Conservation (phyloP, 371 early-diverging fungal genomes). For the Mortierella sp. region DNA sequence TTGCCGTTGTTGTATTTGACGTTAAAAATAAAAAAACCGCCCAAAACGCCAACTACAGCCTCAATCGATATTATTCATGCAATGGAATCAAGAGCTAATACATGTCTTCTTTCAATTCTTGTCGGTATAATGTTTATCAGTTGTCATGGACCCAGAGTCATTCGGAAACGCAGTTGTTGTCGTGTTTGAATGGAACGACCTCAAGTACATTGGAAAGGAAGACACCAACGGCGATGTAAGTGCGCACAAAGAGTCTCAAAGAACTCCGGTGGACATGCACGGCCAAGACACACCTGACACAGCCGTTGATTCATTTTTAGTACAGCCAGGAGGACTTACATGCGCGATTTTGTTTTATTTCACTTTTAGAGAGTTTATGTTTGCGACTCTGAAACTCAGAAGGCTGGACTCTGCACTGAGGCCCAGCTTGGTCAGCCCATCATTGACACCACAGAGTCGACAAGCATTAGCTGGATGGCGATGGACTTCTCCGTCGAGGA, state of each 20-base stretch:
- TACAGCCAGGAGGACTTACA: not conserved
- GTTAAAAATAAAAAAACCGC: not conserved
- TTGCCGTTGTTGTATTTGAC: not conserved
- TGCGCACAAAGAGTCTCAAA: not conserved
- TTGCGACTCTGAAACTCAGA: conserved; percentile 63
- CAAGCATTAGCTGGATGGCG: conserved; percentile 59
- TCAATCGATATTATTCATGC: not conserved
- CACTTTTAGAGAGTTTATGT: conserved; percentile 61
- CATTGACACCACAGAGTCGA: conserved; percentile 45
- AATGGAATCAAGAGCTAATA: not conserved
- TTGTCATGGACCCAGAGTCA: conserved; percentile 62
- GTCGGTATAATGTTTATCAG: conserved; percentile 42
- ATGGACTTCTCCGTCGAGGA: conserved; percentile 35
- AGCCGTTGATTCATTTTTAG: not conserved
- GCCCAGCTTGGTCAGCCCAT: conserved; percentile 64
- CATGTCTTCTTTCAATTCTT: not conserved
- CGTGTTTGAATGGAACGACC: conserved; percentile 72
- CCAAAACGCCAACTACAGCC: not conserved
- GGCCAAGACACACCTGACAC: not conserved
- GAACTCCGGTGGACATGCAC: not conserved
- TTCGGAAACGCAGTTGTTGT: conserved; percentile 64
- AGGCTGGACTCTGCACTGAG: conserved; percentile 63
- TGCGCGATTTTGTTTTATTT: not conserved
- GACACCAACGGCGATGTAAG: conserved; percentile 31
- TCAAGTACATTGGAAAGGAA: conserved; percentile 61